These are phyloP conservation scores for Pharus latifolius DNA, from an alignment of 176 grass and related monocot species.

Conservation along the genomic window DNA sequence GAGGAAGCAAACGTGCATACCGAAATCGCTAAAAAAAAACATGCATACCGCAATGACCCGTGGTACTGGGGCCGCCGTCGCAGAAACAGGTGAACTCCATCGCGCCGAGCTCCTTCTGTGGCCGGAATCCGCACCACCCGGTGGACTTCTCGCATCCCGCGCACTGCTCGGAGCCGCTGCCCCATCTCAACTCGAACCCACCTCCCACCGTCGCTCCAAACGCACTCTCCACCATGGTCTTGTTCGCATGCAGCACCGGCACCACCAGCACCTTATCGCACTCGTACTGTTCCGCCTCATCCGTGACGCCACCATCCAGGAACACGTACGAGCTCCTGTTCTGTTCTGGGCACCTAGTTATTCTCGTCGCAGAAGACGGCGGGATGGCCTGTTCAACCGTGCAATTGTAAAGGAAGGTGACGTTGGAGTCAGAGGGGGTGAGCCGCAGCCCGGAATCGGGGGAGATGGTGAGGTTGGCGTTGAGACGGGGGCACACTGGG, in stretches of 20 bases:
- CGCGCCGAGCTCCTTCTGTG: background rate
- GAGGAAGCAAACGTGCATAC: background rate
- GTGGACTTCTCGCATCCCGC: slow-evolving; percentile 1
- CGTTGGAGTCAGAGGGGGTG: background rate
- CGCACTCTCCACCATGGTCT: background rate
- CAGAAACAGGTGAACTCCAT: slow-evolving; percentile 29
- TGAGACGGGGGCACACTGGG: slow-evolving; percentile 25
- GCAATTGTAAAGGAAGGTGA: slow-evolving; percentile 46
- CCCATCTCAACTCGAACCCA: slow-evolving; percentile 26
- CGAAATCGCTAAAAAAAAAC: too few species aligned
- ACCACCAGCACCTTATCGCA: slow-evolving; percentile 29
- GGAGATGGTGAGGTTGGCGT: slow-evolving; percentile 16
- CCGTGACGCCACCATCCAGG: background rate
- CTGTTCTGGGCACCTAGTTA: background rate
- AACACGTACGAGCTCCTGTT: background rate
- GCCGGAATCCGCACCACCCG: slow-evolving; percentile 42
- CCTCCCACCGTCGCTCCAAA: background rate
- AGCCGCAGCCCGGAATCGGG: background rate
- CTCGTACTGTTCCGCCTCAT: background rate
- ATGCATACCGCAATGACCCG: background rate
- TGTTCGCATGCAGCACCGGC: slow-evolving; percentile 1
- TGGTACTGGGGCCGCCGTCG: background rate
- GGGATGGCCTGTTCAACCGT: too few species aligned
- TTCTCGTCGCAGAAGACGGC: too few species aligned
- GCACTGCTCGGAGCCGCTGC: background rate